Evolutionary conservation across 345 rosid species (phyloP).

Genomic region (Hevea brasiliensis): DNA sequence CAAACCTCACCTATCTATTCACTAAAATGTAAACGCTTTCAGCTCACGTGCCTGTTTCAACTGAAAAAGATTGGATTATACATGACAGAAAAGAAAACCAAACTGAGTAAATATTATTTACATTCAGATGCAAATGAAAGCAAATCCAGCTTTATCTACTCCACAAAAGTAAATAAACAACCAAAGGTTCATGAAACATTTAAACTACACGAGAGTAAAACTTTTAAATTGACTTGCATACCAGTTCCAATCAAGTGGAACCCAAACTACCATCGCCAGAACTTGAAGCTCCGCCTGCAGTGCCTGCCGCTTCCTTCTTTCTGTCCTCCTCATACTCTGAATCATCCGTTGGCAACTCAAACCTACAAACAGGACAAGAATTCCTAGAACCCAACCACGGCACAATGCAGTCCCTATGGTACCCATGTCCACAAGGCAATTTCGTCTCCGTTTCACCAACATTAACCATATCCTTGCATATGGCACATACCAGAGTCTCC

Average conservation of each 20-base stretch:
- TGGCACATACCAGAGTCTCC: slow-evolving; percentile 46
- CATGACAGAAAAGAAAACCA: neutral
- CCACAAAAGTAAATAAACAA: slow-evolving; percentile 5
- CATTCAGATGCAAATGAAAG: slow-evolving; percentile 14
- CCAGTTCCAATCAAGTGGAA: slow-evolving; percentile 27
- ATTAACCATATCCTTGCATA: slow-evolving; percentile 58
- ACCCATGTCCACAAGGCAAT: slow-evolving; percentile 65
- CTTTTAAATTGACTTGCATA: neutral
- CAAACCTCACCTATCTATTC: neutral
- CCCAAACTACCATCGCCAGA: slow-evolving; percentile 28
- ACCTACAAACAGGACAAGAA: slow-evolving; percentile 69
- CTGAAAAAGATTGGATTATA: neutral
- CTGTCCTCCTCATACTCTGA: slow-evolving; percentile 61
- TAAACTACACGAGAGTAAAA: slow-evolving; percentile 10
- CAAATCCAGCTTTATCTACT: slow-evolving; percentile 11
- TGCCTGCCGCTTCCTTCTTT: slow-evolving; percentile 32
- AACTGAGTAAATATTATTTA: slow-evolving; percentile 9
- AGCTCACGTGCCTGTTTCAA: neutral
- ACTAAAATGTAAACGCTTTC: neutral
- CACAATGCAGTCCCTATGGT: slow-evolving; percentile 64
- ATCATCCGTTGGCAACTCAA: slow-evolving; percentile 41
- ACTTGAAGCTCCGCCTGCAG: slow-evolving; percentile 28
- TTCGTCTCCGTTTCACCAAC: slow-evolving; percentile 55
- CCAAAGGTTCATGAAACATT: slow-evolving; percentile 2
- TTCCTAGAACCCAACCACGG: slow-evolving; percentile 74